Percentiles rank a stretch among this genome's conserved stretches.
These are phyloP conservation scores for Passiflora organensis DNA, from an alignment of 345 rosid species.

Conservation along the genomic window DNA sequence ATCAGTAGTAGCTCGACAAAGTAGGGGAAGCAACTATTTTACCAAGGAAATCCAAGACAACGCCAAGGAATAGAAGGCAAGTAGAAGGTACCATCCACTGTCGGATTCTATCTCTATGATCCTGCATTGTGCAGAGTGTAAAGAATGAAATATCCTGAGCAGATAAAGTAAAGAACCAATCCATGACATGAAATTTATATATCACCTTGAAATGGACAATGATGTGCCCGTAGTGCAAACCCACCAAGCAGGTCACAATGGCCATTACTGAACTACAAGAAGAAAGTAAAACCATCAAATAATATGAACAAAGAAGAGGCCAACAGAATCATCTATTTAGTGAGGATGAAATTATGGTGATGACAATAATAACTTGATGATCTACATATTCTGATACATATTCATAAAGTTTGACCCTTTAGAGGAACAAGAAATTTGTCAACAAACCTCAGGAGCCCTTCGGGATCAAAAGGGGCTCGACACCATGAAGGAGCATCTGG, in stretches of 20 bases:
- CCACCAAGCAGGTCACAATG: constrained; percentile 65
- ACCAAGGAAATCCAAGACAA: constrained; percentile 56
- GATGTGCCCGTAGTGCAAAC: constrained; percentile 79
- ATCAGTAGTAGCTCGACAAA: no score
- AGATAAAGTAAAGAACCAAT: not conserved
- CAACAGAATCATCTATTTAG: not conserved
- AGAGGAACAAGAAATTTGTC: constrained; percentile 8
- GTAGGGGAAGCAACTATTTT: constrained; percentile 6
- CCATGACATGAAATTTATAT: not conserved
- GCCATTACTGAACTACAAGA: constrained; percentile 78
- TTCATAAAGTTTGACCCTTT: not conserved
- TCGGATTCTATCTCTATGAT: constrained; percentile 47
- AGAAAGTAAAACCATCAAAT: constrained; percentile 13
- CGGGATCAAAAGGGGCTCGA: constrained; percentile 93
- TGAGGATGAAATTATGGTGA: not conserved
- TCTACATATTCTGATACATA: not conserved
- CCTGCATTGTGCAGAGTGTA: constrained; percentile 35
- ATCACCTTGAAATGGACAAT: constrained; percentile 76
- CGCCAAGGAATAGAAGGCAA: constrained; percentile 46
- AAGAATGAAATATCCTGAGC: not conserved
- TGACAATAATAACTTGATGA: not conserved
- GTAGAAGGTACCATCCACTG: constrained; percentile 56
- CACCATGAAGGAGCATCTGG: constrained; percentile 86
- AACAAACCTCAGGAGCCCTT: constrained; percentile 75
- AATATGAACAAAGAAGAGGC: not conserved